These are phyloP conservation scores for Podospora pseudopauciseta DNA, from an alignment of 495 filamentous ascomycete genomes.

Conservation along the genomic window DNA sequence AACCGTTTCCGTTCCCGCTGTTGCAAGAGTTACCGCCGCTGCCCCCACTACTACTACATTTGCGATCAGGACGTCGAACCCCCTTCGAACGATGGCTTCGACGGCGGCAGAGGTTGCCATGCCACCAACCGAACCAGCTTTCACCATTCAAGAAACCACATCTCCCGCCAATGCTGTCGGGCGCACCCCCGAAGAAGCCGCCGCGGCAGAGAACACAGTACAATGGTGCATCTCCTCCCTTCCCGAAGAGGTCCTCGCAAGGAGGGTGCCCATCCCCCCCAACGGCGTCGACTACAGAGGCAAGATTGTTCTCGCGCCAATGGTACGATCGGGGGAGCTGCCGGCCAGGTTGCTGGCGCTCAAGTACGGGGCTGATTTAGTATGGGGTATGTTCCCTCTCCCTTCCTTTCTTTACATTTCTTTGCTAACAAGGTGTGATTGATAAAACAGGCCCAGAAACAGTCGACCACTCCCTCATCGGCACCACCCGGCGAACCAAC, in stretches of 20 bases:
- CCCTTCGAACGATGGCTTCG: background rate
- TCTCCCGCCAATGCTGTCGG: background rate
- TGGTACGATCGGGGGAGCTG: constrained; percentile 94
- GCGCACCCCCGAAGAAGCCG: constrained; percentile 17
- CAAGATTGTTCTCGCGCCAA: constrained; percentile 91
- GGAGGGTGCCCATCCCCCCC: constrained; percentile 69
- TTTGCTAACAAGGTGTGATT: constrained; percentile 2
- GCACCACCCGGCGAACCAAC: constrained; percentile 72
- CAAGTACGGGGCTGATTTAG: constrained; percentile 92
- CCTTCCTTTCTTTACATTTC: constrained; percentile 12
- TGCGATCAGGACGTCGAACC: background rate
- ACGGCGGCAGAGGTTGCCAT: background rate
- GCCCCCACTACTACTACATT: background rate
- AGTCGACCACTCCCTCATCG: constrained; percentile 85
- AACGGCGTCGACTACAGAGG: constrained; percentile 90
- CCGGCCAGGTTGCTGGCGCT: constrained; percentile 83
- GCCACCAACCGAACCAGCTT: background rate
- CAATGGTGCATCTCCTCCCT: constrained; percentile 15
- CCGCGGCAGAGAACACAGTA: constrained; percentile 50
- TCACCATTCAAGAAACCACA: background rate
- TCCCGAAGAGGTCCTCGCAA: constrained; percentile 32
- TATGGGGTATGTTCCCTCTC: constrained; percentile 66
- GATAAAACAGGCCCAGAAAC: constrained; percentile 74
- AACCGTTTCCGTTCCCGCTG: background rate
- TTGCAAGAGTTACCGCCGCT: background rate